Percentiles rank a stretch among this genome's conserved stretches.
Conservation (phyloP, 2,329 filamentous ascomycete genomes). For the Remersonia thermophila region DNA sequence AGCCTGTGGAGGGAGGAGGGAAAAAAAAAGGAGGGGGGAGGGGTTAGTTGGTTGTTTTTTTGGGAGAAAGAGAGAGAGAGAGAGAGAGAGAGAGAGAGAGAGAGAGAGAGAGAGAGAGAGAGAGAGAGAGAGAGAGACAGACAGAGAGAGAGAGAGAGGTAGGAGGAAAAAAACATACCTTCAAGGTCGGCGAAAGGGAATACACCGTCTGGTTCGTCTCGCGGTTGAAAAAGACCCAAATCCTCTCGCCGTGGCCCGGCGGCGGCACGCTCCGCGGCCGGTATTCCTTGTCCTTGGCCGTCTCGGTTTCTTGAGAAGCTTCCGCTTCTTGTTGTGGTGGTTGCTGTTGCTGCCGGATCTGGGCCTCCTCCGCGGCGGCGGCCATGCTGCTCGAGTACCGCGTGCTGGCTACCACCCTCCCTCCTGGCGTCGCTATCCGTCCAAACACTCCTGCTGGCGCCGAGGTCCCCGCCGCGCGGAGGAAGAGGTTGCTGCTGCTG, state of each 20-base stretch:
- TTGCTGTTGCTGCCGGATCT: no score
- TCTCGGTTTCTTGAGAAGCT: no score
- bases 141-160: not conserved
- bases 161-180: constrained; percentile 4
- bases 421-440: no score
- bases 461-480: constrained; percentile 1
- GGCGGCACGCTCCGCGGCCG: constrained; percentile 1
- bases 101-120: no score
- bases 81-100: not conserved
- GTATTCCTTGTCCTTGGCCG: constrained; percentile 4
- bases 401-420: no score
- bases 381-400: no score
- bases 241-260: constrained; percentile 41
- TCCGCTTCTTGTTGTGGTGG: no score
- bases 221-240: constrained; percentile 44
- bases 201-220: constrained; percentile 40
- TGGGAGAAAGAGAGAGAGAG: not conserved
- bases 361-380: no score
- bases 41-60: not conserved
- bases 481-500: constrained; percentile 1
- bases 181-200: constrained; percentile 26
- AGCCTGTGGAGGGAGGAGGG: constrained; percentile 10
- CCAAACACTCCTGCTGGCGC: no score
- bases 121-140: no score
- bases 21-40: no score